Conservation (phyloP, 2,329 filamentous ascomycete genomes). For the Cladophialophora bantiana region DNA sequence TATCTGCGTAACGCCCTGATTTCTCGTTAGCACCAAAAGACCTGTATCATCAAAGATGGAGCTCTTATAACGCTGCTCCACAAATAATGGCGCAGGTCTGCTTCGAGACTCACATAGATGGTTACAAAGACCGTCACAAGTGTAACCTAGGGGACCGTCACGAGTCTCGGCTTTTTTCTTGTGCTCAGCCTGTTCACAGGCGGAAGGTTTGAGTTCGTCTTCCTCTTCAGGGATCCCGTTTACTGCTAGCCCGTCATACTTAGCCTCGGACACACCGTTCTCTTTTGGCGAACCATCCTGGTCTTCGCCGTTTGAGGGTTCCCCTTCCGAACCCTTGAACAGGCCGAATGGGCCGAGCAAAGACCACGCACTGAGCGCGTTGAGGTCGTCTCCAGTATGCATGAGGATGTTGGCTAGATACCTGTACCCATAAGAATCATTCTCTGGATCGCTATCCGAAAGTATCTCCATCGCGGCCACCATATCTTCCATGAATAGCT, state of each 20-base stretch:
- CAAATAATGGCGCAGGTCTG: not conserved
- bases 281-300: not conserved
- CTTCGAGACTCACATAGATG: slow-evolving; percentile 31
- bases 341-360: slow-evolving; percentile 36
- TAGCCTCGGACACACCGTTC: not conserved
- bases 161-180: not conserved
- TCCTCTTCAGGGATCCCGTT: not conserved
- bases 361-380: slow-evolving; percentile 43
- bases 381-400: slow-evolving; percentile 41
- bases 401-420: slow-evolving; percentile 38
- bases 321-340: slow-evolving; percentile 9
- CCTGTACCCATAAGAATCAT: slow-evolving; percentile 42
- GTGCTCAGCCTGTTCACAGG: not conserved
- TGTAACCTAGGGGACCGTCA: slow-evolving; percentile 19
- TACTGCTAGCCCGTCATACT: not conserved
- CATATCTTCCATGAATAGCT: slow-evolving; percentile 19
- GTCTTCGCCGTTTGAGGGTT: slow-evolving; percentile 10
- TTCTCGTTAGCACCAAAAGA: not conserved
- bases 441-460: slow-evolving; percentile 42
- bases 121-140: slow-evolving; percentile 33
- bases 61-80: not conserved
- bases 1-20: slow-evolving; percentile 32
- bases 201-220: not conserved
- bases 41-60: not conserved
- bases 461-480: slow-evolving; percentile 43